Evolutionary conservation across 2,329 filamentous ascomycete species (phyloP), one percentile per base, ranked within the genome.

Genomic region (Xylaria sp.): DNA sequence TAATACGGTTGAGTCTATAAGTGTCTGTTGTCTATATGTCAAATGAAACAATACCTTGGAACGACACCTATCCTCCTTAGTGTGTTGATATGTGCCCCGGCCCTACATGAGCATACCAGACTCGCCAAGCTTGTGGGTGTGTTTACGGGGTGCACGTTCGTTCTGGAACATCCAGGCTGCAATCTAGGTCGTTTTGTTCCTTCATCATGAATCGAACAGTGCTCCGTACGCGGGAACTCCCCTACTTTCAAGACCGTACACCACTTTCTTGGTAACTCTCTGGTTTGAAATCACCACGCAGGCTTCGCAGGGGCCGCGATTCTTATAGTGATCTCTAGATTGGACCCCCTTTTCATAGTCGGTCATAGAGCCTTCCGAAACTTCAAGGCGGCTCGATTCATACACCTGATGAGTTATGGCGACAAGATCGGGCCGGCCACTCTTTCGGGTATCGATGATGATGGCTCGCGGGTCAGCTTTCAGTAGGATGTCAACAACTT

Each of bases 271-370:
- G 1, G 72, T 74, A 29, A 70, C 59, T 24, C 52, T 53, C 7
- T 59, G 62, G 49, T 74, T 74, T 20, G 68, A 71, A 39, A 74
- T 71, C 9, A 73, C 63, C 24, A 69, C 66, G 1, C 72, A 69
- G 1, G 69, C 70, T 49, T 74, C 69, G 1, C 69, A 66, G 24
- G 24, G 6, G 24, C 24, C 24, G 24, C 5, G 24, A 5, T 5
- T 5, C 24, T 26, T 11, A 26, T 11, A 11, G 24, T 11, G 24
- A 26, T 26, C 11, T 5, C 24, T 11, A 26, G 24, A 26, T 11
- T 26, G 5, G 24, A 6, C 11, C 24, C 24, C 5, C 11, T 11
- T 26, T 1, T 61, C 60, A 38, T 62, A 63, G 29, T 66, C 57
- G 24, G 60, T 64, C 44, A 60, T 66, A 48, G 69, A 18, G 40